phyloP scores from a whole-genome alignment of 2,329 filamentous ascomycete species.

The Leptographium wingfieldii region DNA sequence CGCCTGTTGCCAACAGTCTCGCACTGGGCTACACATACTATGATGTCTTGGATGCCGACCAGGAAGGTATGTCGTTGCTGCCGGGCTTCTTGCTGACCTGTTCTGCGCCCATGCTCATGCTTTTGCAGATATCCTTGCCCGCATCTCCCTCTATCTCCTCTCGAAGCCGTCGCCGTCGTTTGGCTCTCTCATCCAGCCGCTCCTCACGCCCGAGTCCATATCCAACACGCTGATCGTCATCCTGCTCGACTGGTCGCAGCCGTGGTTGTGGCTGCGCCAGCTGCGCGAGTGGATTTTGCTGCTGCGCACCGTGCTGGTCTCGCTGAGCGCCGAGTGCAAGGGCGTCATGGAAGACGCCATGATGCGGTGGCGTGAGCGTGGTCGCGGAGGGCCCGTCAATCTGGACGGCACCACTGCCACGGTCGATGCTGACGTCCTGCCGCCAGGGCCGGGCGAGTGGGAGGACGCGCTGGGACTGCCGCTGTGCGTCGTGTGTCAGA shows the following conservation, averaged over 20 bases:
- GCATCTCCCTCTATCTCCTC: slow-evolving; percentile 79
- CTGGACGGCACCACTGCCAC: slow-evolving; percentile 48
- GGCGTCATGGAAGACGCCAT: slow-evolving; percentile 80
- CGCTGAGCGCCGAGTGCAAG: slow-evolving; percentile 63
- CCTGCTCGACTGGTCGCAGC: slow-evolving; percentile 89
- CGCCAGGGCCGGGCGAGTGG: slow-evolving; percentile 82
- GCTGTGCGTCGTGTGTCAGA: slow-evolving; percentile 90
- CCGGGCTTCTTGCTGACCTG: neutral
- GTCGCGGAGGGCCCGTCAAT: slow-evolving; percentile 50
- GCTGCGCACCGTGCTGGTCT: slow-evolving; percentile 62
- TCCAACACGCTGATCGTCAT: slow-evolving; percentile 80
- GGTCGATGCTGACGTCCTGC: slow-evolving; percentile 54
- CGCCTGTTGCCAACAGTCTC: slow-evolving; percentile 82
- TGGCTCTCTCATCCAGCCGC: slow-evolving; percentile 67
- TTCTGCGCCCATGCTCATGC: neutral
- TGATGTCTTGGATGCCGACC: slow-evolving; percentile 84
- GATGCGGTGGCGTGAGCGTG: slow-evolving; percentile 63
- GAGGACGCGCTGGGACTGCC: slow-evolving; percentile 79
- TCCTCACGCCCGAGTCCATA: slow-evolving; percentile 72
- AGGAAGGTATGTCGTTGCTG: slow-evolving; percentile 61
- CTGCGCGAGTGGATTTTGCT: slow-evolving; percentile 82
- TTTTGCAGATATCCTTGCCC: slow-evolving; percentile 65
- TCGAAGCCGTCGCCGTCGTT: slow-evolving; percentile 77
- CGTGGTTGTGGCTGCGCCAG: slow-evolving; percentile 84
- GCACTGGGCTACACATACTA: slow-evolving; percentile 91